Evolutionary conservation across 768 basidiomycete species (phyloP), one percentile per base, ranked within the genome.

Genomic region (Russula griseocarnosa): DNA sequence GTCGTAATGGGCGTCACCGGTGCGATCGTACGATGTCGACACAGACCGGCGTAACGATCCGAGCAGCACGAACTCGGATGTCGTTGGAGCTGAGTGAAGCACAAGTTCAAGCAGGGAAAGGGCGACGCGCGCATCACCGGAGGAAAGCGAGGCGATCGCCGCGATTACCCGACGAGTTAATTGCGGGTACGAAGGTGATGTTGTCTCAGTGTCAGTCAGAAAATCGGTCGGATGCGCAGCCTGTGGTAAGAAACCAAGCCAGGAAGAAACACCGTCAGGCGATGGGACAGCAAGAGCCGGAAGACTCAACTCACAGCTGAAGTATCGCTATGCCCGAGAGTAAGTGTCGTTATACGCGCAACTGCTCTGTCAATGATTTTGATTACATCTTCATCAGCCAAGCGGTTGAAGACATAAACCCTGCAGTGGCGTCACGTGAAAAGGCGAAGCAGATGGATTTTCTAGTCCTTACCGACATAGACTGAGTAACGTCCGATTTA

Each of bases 91-190:
- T 1, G 82, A 76, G 34, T 76, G 74, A 44, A 92, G 70, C 13
- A 83, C 83, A 32, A 94, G 77, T 67, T 93, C 92, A 24, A 93
- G 78, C 1, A 92, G 79, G 44, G 88, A 90, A 26, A 92, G 78
- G 0, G 90, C 92, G 51, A 86, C 86, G 28, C 90, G 82, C 14
- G 88, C 89, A 72, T 92, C 90, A 13, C 90, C 90, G 0, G 74
- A 73, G 5, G 86, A 80, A 50, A 87, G 73, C 16, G 83, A 80
- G 42, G 79, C 71, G 56, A 89, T 79, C 4, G 79, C 78, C 4
- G 77, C 64, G 36, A 83, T 68, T n/a, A 86, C 68, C 58, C 79
- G 78, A 7, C 73, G 68, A 18, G 83, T 82, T 55, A 86, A 68
- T 38, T 79, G 80, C 3, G 78, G 76, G 55, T 64, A 73, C 0